Evolutionary conservation across 306 rosid species (phyloP), one percentile per base, ranked within the genome.

Genomic region (Vigna mungo): DNA sequence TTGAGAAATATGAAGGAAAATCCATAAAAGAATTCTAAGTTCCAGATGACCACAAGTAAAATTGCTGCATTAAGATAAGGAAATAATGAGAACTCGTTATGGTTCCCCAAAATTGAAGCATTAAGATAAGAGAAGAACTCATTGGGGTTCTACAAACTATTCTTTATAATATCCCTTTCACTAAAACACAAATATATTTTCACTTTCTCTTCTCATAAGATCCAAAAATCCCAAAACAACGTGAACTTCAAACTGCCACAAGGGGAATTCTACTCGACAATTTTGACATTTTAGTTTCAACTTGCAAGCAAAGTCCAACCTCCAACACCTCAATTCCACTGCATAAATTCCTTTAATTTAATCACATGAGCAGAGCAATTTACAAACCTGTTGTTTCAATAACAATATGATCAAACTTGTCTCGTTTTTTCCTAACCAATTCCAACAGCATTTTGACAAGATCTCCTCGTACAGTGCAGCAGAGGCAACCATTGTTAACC

Each of bases 381-480:
- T 48, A 80, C 60, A 62, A 81, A 90, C 97, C 97, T 75, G 98
- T 91, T 61, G 98, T 92, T 89, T 94, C 98, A 9, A 94, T 89
- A 71, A 94, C 91, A 84, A 94, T 89, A 82, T 94, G 98, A 85
- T 94, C 94, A 78, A 91, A 88, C 52, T 84, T 90, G 83, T 91
- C 91, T 64, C 88, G 58, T 48, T 88, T 94, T 43, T 90, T 85
- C 86, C 85, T 87, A 49, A 78, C 96, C 85, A 94, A 76, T 84
- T 92, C 87, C 87, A 94, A 80, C 69, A 94, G 86, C 96, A 94
- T 89, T 77, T 94, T 90, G 34, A 94, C 97, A 32, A 94, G 89
- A 85, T 94, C 98, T 23, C 97, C 96, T 23, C 94, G 90, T 39
- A 92, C 97, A 16, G 98, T 94, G 76, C 98, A 94, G 81, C 97